A percentile compares a stretch with the other conserved stretches of the same genome.
Evolutionary conservation across 257 asterid genomes (phyloP).

Genomic region (Jacaranda copaia): DNA sequence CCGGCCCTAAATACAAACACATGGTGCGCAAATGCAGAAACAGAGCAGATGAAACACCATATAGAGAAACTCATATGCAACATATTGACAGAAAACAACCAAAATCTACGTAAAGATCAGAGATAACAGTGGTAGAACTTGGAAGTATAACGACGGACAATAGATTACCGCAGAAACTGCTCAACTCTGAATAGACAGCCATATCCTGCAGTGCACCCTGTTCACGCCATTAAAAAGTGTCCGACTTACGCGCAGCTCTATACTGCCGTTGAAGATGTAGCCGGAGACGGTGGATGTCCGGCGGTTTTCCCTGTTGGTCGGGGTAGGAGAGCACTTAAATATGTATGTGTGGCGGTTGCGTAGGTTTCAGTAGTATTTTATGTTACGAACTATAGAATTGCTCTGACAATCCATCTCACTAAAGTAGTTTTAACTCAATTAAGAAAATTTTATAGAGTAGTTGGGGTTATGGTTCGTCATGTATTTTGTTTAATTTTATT

Average conservation of each 20-base stretch:
- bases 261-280: constrained; percentile 7
- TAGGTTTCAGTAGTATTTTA: too few relatives aligned
- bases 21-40: constrained; percentile 23
- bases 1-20: constrained; percentile 33
- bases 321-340: not conserved
- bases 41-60: not conserved
- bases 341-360: too few relatives aligned
- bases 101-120: not conserved
- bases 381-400: too few relatives aligned
- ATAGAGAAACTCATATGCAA: too few relatives aligned
- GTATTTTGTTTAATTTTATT: too few relatives aligned
- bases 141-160: not conserved
- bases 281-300: constrained; percentile 18
- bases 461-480: too few relatives aligned
- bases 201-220: not conserved
- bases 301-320: not conserved
- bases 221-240: not conserved
- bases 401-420: too few relatives aligned
- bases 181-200: not conserved
- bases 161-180: not conserved
- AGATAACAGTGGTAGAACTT: not conserved
- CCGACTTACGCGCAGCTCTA: not conserved
- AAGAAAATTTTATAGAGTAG: too few relatives aligned
- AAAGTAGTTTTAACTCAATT: too few relatives aligned
- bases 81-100: not conserved